A percentile compares a stretch with the other conserved stretches of the same genome.
These are phyloP conservation scores for Alternaria angustiovoidea DNA, from an alignment of 2,329 filamentous ascomycete genomes.

Conservation along the genomic window DNA sequence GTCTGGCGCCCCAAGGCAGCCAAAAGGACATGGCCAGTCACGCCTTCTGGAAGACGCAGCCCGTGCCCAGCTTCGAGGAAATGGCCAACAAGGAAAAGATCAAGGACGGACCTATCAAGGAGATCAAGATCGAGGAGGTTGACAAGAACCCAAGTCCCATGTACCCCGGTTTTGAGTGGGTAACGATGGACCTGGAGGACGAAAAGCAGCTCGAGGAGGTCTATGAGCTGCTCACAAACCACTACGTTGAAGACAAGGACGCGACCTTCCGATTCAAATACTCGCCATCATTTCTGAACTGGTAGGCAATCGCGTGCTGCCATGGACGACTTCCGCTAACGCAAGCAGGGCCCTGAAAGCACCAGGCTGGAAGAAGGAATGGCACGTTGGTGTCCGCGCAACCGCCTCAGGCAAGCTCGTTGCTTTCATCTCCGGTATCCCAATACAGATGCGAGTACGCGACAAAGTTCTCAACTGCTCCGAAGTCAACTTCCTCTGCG, in stretches of 20 bases:
- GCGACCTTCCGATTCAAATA: constrained; percentile 99
- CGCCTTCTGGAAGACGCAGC: constrained; percentile 99
- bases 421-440: constrained; percentile 94
- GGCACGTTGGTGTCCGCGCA: constrained; percentile 93
- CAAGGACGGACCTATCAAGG: constrained; percentile 83
- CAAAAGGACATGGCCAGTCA: constrained; percentile 98
- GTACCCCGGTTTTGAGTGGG: constrained; percentile 87
- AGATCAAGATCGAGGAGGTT: constrained; percentile 80
- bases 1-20: constrained; percentile 78
- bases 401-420: constrained; percentile 85
- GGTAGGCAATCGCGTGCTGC: constrained; percentile 61
- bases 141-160: constrained; percentile 78
- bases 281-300: constrained; percentile 85
- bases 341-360: constrained; percentile 82
- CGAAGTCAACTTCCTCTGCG: constrained; percentile 97
- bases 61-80: constrained; percentile 80
- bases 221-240: constrained; percentile 87
- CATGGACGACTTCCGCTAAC: constrained; percentile 14
- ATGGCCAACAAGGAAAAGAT: constrained; percentile 53
- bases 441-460: constrained; percentile 81
- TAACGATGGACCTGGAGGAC: constrained; percentile 83
- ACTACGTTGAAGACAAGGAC: constrained; percentile 97
- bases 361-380: constrained; percentile 91
- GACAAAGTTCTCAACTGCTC: constrained; percentile 77
- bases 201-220: constrained; percentile 84